phyloP scores from a whole-genome alignment of 2,329 filamentous ascomycete genomes.

The Laburnicola sp. region DNA sequence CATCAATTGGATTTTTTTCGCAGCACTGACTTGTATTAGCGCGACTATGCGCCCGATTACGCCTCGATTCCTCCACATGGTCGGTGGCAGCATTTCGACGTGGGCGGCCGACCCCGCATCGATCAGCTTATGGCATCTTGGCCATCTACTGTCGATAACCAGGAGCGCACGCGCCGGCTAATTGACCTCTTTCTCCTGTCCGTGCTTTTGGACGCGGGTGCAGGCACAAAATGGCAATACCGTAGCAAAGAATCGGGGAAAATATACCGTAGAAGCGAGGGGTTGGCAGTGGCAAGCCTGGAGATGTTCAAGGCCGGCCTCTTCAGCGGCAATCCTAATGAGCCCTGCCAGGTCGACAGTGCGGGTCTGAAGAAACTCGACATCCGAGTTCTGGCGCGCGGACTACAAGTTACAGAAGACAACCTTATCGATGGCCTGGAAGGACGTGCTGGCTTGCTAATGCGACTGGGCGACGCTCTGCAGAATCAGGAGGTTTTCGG shows the following conservation, averaged over 20 bases:
- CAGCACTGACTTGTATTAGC: slow-evolving; percentile 46
- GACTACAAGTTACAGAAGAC: slow-evolving; percentile 78
- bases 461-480: slow-evolving; percentile 74
- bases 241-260: slow-evolving; percentile 87
- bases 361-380: slow-evolving; percentile 75
- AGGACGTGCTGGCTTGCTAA: slow-evolving; percentile 77
- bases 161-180: slow-evolving; percentile 73
- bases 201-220: slow-evolving; percentile 82
- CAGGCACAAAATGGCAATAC: slow-evolving; percentile 89
- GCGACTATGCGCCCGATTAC: slow-evolving; percentile 71
- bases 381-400: slow-evolving; percentile 72
- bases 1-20: neutral
- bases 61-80: slow-evolving; percentile 81
- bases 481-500: slow-evolving; percentile 84
- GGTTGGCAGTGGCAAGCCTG: slow-evolving; percentile 73
- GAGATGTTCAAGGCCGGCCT: slow-evolving; percentile 94
- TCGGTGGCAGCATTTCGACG: slow-evolving; percentile 80
- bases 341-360: slow-evolving; percentile 89
- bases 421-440: slow-evolving; percentile 86
- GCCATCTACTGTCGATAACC: slow-evolving; percentile 68
- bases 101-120: slow-evolving; percentile 75
- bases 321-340: slow-evolving; percentile 79
- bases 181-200: slow-evolving; percentile 80
- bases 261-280: slow-evolving; percentile 82
- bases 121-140: slow-evolving; percentile 71